These are phyloP conservation scores for Vanrija sp. DNA, from an alignment of 1,284 basidiomycete genomes.

Conservation along the genomic window DNA sequence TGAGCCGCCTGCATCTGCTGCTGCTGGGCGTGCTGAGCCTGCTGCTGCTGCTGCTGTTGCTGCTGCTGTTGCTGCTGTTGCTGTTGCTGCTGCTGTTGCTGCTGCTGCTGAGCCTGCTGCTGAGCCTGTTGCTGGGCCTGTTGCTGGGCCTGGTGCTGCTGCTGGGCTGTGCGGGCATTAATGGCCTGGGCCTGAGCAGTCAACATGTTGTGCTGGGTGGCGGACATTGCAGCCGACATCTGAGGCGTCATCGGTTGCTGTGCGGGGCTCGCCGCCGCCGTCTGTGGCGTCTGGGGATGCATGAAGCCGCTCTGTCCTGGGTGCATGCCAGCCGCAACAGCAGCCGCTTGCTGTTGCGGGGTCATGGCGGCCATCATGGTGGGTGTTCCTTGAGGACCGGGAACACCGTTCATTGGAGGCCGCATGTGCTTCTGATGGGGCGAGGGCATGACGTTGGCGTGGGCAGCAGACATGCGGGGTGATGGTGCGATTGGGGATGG, in stretches of 20 bases:
- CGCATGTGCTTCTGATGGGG: slow-evolving; percentile 37
- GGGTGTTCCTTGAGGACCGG: slow-evolving; percentile 17
- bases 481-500: slow-evolving; percentile 30
- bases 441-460: slow-evolving; percentile 31
- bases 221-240: slow-evolving; percentile 19
- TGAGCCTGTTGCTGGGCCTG: slow-evolving; percentile 13
- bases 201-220: slow-evolving; percentile 7
- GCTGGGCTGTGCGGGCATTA: slow-evolving; percentile 8
- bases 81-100: slow-evolving; percentile 18
- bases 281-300: slow-evolving; percentile 18
- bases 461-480: slow-evolving; percentile 29
- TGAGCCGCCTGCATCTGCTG: slow-evolving; percentile 11
- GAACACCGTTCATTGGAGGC: slow-evolving; percentile 29
- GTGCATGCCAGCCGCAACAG: slow-evolving; percentile 11
- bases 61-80: slow-evolving; percentile 16
- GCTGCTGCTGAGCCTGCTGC: slow-evolving; percentile 12
- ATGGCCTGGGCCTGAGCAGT: slow-evolving; percentile 14
- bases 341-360: slow-evolving; percentile 27
- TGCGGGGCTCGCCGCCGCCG: slow-evolving; percentile 14
- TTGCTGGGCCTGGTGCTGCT: slow-evolving; percentile 15
- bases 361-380: slow-evolving; percentile 37
- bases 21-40: slow-evolving; percentile 13
- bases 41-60: slow-evolving; percentile 13
- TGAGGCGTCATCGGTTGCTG: slow-evolving; percentile 24
- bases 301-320: slow-evolving; percentile 9